Conservation (phyloP, 208 protist genomes). For the Acanthamoeba healyi region DNA sequence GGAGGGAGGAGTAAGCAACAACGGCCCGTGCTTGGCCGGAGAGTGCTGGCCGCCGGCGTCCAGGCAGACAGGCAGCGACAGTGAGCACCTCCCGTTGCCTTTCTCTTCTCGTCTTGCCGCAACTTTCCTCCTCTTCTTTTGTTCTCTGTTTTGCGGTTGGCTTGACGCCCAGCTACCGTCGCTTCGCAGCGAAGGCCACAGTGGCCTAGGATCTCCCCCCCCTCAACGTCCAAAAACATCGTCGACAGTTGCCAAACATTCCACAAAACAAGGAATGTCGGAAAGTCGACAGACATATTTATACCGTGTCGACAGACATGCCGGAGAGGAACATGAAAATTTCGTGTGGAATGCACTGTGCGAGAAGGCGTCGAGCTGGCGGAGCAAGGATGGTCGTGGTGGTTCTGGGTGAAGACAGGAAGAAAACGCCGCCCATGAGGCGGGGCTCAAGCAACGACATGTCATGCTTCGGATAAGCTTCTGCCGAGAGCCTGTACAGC, state of each 20-base stretch:
- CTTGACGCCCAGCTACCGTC: neutral
- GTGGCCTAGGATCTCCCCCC: too few relatives aligned
- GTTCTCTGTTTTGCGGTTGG: neutral
- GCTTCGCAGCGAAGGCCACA: too few relatives aligned
- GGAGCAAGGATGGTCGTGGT: neutral
- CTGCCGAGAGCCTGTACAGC: too few relatives aligned
- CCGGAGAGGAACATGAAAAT: neutral
- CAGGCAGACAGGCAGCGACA: too few relatives aligned
- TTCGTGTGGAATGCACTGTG: neutral
- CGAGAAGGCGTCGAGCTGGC: too few relatives aligned
- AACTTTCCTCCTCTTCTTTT: neutral
- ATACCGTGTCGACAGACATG: too few relatives aligned
- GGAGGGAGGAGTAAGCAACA: too few relatives aligned
- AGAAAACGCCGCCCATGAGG: neutral
- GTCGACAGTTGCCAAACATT: too few relatives aligned
- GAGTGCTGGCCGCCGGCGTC: too few relatives aligned
- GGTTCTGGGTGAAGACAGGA: neutral
- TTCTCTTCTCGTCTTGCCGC: neutral
- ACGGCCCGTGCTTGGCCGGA: neutral
- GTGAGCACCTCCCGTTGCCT: neutral
- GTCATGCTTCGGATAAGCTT: neutral
- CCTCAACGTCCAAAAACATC: too few relatives aligned
- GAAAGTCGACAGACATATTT: too few relatives aligned
- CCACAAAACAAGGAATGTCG: too few relatives aligned
- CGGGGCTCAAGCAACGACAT: neutral